Evolutionary conservation across 768 basidiomycete genomes (phyloP).

Genomic region (Amanita subjunquillea): DNA sequence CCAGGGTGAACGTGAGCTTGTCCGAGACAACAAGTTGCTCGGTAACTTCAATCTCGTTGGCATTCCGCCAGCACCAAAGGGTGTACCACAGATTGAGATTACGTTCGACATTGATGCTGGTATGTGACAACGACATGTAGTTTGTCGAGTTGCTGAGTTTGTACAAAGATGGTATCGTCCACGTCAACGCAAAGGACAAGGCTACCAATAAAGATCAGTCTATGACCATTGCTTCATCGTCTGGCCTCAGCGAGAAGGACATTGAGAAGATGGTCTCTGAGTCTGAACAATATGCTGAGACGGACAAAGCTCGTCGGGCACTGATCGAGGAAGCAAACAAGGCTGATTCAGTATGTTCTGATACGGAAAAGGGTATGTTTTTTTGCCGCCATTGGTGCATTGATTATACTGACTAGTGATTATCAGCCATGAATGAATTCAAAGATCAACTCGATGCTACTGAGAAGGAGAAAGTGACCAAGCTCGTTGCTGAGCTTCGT

Average conservation of each 20-base stretch:
- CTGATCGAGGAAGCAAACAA: slow-evolving; percentile 96
- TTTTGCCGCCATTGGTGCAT: not conserved
- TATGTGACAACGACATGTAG: slow-evolving; percentile 18
- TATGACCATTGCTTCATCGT: slow-evolving; percentile 96
- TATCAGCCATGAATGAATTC: slow-evolving; percentile 87
- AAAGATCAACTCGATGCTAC: slow-evolving; percentile 89
- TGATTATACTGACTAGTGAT: slow-evolving; percentile 3
- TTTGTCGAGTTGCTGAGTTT: slow-evolving; percentile 4
- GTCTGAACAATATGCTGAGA: slow-evolving; percentile 88
- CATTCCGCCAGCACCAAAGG: slow-evolving; percentile 81
- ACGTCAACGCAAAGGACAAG: slow-evolving; percentile 94
- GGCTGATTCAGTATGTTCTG: slow-evolving; percentile 87
- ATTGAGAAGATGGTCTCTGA: slow-evolving; percentile 96
- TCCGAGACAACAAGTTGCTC: slow-evolving; percentile 95
- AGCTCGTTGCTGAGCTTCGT: slow-evolving; percentile 78
- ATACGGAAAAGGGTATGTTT: slow-evolving; percentile 85
- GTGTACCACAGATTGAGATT: slow-evolving; percentile 80
- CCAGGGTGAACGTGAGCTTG: slow-evolving; percentile 99
- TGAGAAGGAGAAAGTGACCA: slow-evolving; percentile 91
- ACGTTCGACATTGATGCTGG: slow-evolving; percentile 97
- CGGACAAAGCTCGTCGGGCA: slow-evolving; percentile 77
- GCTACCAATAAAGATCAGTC: slow-evolving; percentile 86
- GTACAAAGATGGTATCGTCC: slow-evolving; percentile 80
- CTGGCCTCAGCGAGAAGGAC: slow-evolving; percentile 91
- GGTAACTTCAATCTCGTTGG: slow-evolving; percentile 99